A percentile compares a stretch with the other conserved stretches of the same genome.
phyloP scores from a whole-genome alignment of 768 basidiomycete species.

The Naganishia antarctica region DNA sequence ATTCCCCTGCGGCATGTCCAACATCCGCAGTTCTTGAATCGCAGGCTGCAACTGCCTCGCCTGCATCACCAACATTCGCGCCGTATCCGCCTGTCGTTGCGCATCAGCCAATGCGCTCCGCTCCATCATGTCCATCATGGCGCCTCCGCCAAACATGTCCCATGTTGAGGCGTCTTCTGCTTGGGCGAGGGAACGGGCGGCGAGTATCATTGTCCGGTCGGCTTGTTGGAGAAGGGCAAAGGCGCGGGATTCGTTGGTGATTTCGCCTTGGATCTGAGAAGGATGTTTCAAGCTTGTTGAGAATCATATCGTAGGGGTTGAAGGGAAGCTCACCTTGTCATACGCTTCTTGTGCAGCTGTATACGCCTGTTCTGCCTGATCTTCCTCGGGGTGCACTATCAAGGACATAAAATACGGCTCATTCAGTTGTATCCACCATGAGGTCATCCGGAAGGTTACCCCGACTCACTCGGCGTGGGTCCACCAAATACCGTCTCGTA shows the following conservation, averaged over 20 bases:
- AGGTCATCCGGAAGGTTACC: neutral
- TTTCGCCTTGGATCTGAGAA: conserved; percentile 22
- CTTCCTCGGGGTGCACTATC: conserved; percentile 25
- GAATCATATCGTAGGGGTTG: neutral
- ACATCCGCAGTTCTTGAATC: conserved; percentile 1
- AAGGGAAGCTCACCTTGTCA: conserved; percentile 12
- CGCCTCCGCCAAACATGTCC: conserved; percentile 30
- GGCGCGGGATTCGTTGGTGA: conserved; percentile 26
- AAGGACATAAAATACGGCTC: neutral
- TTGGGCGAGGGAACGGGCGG: conserved; percentile 10
- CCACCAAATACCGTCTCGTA: conserved; percentile 24
- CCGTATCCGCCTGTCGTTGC: conserved; percentile 20
- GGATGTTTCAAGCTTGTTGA: too few relatives aligned
- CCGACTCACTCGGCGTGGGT: conserved; percentile 15
- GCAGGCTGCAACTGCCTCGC: conserved; percentile 20
- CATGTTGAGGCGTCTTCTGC: conserved; percentile 22
- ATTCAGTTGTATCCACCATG: neutral
- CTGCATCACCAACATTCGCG: conserved; percentile 24
- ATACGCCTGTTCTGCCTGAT: conserved; percentile 26
- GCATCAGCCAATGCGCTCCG: conserved; percentile 25
- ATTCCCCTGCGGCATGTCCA: conserved; percentile 21
- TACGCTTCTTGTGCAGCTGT: conserved; percentile 15
- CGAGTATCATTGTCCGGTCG: conserved; percentile 14
- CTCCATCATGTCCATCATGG: conserved; percentile 29
- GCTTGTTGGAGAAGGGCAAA: conserved; percentile 23